Evolutionary conservation across 257 asterid genomes (phyloP), one percentile per base, ranked within the genome.

Genomic region (Vinca minor): DNA sequence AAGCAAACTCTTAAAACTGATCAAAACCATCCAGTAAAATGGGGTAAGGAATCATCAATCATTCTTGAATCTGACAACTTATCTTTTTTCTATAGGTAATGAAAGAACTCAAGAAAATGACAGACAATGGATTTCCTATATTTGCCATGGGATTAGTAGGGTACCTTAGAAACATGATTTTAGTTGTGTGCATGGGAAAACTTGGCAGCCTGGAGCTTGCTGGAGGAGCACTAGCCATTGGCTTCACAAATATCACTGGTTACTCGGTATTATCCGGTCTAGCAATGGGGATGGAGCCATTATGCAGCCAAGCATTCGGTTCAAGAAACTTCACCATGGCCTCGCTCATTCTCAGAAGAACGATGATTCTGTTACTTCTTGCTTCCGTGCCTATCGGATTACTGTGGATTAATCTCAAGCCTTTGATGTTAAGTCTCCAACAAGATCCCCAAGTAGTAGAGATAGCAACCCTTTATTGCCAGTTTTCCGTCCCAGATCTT

Each of bases 261-360:
- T 88, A 92, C 79, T 92, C 98, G 8, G 87, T 92, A 48, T 81
- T 92, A 52, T 92, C 79, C 11, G 96, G 98, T 62, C 84, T 92
- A 20, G 92, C 98, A 66, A 80, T 84, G 82, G 98, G 98, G 60
- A 88, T 92, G 98, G 98, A 92, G 66, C 98, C 96, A 13, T 74
- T 92, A 53, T 92, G 95, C 68, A 86, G 87, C 80, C 96, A 88
- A 74, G 95, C 95, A 76, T 86, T 88, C 61, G 98, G 98, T 12
- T 85, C 98, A 48, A 82, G 73, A 81, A 88, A 89, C 80, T 71
- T 75, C 41, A 68, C 78, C 64, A 66, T 81, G 54, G 67, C 79
- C 52, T 74, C 81, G 69, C 81, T 75, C 53, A 84, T 83, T 68
- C 93, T 92, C 47, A 87, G 77, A 66, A 78, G 89, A 76, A 88